Evolutionary conservation across 352 stramenopile species (phyloP).

Genomic region (Pythium aristosporum): DNA sequence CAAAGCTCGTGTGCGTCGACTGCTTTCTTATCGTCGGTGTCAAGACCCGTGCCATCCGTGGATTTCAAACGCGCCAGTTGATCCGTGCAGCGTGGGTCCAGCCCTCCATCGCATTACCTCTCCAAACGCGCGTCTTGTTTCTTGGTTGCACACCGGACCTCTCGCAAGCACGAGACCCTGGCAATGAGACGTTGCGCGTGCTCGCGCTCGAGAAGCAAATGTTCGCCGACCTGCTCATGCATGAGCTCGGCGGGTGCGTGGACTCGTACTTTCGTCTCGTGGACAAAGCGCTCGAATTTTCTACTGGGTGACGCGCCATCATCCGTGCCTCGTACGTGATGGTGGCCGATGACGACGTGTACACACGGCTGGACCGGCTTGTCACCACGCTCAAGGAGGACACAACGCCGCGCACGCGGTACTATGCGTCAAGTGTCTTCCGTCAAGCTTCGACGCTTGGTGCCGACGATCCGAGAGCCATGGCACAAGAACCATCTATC

Average conservation of each 20-base stretch:
- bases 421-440: constrained; percentile 1
- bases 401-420: background rate
- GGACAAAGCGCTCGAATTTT: constrained; percentile 52
- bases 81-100: constrained; percentile 36
- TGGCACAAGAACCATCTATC: background rate
- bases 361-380: constrained; percentile 1
- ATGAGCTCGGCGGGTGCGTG: constrained; percentile 37
- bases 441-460: background rate
- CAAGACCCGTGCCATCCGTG: constrained; percentile 36
- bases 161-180: background rate
- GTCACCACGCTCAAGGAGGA: background rate
- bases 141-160: constrained; percentile 29
- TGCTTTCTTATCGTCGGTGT: constrained; percentile 44
- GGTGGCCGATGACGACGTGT: constrained; percentile 61
- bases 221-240: constrained; percentile 46
- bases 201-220: constrained; percentile 33
- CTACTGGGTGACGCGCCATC: background rate
- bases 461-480: background rate
- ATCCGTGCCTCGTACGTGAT: constrained; percentile 23
- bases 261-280: constrained; percentile 48
- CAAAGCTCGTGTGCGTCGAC: background rate
- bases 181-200: background rate
- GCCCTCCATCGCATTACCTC: background rate
- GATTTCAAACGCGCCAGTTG: constrained; percentile 24
- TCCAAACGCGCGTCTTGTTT: constrained; percentile 33